A percentile compares a stretch with the other conserved stretches of the same genome.
Conservation (phyloP, 257 asterid species). For the Coffea eugenioides region DNA sequence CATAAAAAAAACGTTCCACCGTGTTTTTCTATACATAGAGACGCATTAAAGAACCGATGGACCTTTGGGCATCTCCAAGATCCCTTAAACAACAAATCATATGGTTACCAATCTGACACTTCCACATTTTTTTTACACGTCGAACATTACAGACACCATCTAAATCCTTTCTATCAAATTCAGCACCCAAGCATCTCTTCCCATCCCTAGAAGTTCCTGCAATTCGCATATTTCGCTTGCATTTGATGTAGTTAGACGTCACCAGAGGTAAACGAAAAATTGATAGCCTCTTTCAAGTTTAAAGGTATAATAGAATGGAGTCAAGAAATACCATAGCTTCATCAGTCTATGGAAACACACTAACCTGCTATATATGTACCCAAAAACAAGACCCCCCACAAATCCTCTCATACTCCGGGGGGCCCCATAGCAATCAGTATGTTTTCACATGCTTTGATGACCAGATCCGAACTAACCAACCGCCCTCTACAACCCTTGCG, state of each 20-base stretch:
- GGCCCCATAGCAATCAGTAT: conserved; percentile 30
- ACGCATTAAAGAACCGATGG: not conserved
- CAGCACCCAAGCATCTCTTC: not conserved
- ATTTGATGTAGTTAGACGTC: not conserved
- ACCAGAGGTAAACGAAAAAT: not conserved
- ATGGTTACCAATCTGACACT: not conserved
- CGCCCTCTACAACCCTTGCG: conserved; percentile 42
- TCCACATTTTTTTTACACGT: not conserved
- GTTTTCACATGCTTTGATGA: conserved; percentile 51
- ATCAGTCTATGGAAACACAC: not conserved
- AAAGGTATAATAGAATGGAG: not conserved
- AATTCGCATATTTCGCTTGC: not conserved
- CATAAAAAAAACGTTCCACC: not conserved
- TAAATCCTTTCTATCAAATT: conserved; percentile 1
- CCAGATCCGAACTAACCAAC: conserved; percentile 57
- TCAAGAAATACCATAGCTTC: not conserved
- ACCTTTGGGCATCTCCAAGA: not conserved
- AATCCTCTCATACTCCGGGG: not conserved
- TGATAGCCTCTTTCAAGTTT: not conserved
- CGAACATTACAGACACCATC: not conserved
- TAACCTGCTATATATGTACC: not conserved
- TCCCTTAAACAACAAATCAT: not conserved
- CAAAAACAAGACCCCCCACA: not conserved
- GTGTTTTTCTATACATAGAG: not conserved
- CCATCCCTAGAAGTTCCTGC: not conserved